A percentile compares a stretch with the other conserved stretches of the same genome.
Conservation (phyloP, 106 monocot genomes). For the Acanthochlamys bracteata region DNA sequence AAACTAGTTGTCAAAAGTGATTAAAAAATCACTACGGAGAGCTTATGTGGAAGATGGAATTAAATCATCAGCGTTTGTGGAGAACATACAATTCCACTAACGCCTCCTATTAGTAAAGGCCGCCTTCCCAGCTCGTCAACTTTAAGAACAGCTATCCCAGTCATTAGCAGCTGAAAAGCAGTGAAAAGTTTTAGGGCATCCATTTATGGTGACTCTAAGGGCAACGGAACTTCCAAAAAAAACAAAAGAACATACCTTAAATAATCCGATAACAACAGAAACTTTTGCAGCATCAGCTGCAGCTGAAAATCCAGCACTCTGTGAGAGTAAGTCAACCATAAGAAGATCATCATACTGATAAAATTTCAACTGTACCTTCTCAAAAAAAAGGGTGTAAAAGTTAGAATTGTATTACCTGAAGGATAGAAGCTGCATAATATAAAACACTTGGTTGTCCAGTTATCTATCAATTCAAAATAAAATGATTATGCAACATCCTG, state of each 20-base stretch:
- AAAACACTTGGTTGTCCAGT: slow-evolving; percentile 97
- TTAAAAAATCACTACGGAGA: too few relatives aligned
- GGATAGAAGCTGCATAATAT: slow-evolving; percentile 95
- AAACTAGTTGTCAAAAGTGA: too few relatives aligned
- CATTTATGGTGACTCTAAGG: too few relatives aligned
- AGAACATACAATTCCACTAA: slow-evolving; percentile 79
- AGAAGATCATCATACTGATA: neutral
- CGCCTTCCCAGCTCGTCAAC: slow-evolving; percentile 91
- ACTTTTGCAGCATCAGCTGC: slow-evolving; percentile 96
- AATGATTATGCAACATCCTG: too few relatives aligned
- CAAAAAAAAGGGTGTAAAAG: neutral
- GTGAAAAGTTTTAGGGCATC: too few relatives aligned
- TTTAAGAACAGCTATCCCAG: slow-evolving; percentile 85
- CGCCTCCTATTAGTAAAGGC: slow-evolving; percentile 76
- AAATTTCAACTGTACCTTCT: neutral
- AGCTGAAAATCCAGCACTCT: slow-evolving; percentile 97
- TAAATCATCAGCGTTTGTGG: neutral
- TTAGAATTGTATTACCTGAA: slow-evolving; percentile 46
- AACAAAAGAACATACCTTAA: slow-evolving; percentile 52
- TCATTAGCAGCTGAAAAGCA: slow-evolving; percentile 81
- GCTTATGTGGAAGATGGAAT: too few relatives aligned
- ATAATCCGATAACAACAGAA: slow-evolving; percentile 78
- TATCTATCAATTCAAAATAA: slow-evolving; percentile 36
- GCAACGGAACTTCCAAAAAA: too few relatives aligned
- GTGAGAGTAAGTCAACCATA: slow-evolving; percentile 9